These are phyloP conservation scores for Onygena corvina DNA, from an alignment of 2,329 filamentous ascomycete species.

Conservation along the genomic window DNA sequence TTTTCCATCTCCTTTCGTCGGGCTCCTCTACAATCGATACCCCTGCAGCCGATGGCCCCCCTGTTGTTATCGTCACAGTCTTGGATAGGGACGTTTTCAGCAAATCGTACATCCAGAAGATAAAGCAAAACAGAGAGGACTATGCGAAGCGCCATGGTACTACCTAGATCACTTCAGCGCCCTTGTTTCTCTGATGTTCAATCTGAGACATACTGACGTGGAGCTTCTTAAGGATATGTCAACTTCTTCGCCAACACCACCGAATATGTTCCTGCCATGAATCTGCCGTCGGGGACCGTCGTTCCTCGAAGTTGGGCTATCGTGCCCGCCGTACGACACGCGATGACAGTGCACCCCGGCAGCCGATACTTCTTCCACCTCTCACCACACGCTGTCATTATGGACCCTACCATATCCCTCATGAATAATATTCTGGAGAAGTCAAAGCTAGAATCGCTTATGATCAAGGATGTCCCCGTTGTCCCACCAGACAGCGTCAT, in stretches of 20 bases:
- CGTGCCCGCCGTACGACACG: conserved; percentile 78
- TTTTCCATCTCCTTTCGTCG: conserved; percentile 36
- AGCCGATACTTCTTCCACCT: conserved; percentile 78
- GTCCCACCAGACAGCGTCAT: conserved; percentile 96
- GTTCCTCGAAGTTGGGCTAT: conserved; percentile 45
- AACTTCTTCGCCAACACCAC: conserved; percentile 68
- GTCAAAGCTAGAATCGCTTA: conserved; percentile 56
- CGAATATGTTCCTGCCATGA: conserved; percentile 48
- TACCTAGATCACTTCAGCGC: conserved; percentile 18
- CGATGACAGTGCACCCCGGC: conserved; percentile 66
- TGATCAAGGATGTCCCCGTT: conserved; percentile 75
- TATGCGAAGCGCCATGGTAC: conserved; percentile 82
- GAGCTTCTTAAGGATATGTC: conserved; percentile 54
- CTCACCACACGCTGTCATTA: conserved; percentile 73
- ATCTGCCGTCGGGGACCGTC: conserved; percentile 27
- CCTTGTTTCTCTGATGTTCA: background rate
- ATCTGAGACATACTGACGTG: background rate
- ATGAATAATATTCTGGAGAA: conserved; percentile 59
- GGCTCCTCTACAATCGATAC: conserved; percentile 21
- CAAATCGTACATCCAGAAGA: conserved; percentile 55
- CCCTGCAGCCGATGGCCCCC: conserved; percentile 30
- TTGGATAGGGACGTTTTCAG: conserved; percentile 57
- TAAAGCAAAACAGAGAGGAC: conserved; percentile 69
- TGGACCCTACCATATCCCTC: conserved; percentile 62
- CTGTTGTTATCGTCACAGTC: conserved; percentile 70